Base-by-base conservation (phyloP, 306 rosid species). In the Vicia sativa region DNA sequence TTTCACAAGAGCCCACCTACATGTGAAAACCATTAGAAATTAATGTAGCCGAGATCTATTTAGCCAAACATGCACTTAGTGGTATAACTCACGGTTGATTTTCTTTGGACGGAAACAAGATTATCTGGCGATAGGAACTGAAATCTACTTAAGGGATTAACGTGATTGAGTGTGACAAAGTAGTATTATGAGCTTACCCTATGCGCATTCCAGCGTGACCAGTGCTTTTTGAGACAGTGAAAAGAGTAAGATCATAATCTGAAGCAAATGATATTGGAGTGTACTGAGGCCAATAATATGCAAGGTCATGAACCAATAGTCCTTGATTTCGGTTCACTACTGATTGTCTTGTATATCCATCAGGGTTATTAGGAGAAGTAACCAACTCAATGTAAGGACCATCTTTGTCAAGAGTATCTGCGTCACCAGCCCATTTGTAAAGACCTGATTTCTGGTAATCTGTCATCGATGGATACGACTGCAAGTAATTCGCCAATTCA, bases 211-310 rank as follows among this genome's bases (percentile, higher is more conserved):
- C 99, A 0, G 97, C 96, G 45, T 93, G 97, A 8, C 97, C 97
- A 5, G 97, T 93, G 80, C 80, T 66, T 70, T 93, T 93, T 5
- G 99, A 88, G 76, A 85, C 82, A 3, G 99, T 90, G 79, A 93
- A 93, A 53, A 93, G 80, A 1, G 80, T 73, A 11, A 93, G 75
- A 48, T 88, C 95, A 49, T 93, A 76, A 69, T 93, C 86, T 0
- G 89, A 56, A 1, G 89, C 77, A 53, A 81, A 67, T 26, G 87
- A 11, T 2, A 92, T 87, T 6, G 99, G 96, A 12, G 99, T 93
- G 77, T 93, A 93, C 3, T 90, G 99, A 0, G 96, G 99, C 99
- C 99, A 93, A 34, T 90, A 93, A 79, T 90, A 93, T 28, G 97
- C 99, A 18, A 88, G 87, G 58, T 93, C 97, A 26, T 90, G 92